A percentile compares a stretch with the other conserved stretches of the same genome.
phyloP scores from a whole-genome alignment of 73 alveolate species.

The Paramecium sexaurelia region DNA sequence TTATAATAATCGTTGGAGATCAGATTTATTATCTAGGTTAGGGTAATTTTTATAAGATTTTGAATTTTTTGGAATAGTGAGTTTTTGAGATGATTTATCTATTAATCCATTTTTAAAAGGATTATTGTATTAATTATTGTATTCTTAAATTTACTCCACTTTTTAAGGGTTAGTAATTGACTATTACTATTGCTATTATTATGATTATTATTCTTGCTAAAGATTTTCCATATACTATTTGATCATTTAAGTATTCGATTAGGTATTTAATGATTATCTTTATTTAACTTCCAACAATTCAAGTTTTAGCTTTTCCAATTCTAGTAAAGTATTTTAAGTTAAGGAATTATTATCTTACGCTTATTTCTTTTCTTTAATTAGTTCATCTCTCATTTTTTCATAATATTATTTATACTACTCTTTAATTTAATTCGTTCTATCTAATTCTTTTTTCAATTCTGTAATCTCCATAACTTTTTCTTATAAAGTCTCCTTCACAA shows the following conservation, averaged over 20 bases:
- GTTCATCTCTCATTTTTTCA: conserved; percentile 64
- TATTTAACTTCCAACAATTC: background rate
- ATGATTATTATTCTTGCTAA: background rate
- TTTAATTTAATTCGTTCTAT: conserved; percentile 49
- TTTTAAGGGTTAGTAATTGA: background rate
- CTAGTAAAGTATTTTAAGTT: too few species aligned
- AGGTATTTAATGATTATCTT: background rate
- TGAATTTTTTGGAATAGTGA: background rate
- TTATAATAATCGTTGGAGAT: conserved; percentile 37
- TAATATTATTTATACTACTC: conserved; percentile 57
- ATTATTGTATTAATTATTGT: background rate
- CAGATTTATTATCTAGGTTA: conserved; percentile 20
- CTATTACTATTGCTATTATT: background rate
- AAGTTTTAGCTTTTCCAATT: background rate
- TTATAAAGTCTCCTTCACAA: conserved; percentile 36
- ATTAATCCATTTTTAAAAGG: background rate
- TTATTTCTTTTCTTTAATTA: conserved; percentile 18
- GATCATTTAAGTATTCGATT: background rate
- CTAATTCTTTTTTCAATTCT: conserved; percentile 60
- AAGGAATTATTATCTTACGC: background rate
- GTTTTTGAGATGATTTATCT: background rate
- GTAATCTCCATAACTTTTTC: conserved; percentile 57
- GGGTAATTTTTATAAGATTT: conserved; percentile 3
- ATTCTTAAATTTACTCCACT: background rate
- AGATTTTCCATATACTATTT: background rate